Base-by-base conservation (phyloP, 179 eudicot genomes). In the Patellifolia procumbens region DNA sequence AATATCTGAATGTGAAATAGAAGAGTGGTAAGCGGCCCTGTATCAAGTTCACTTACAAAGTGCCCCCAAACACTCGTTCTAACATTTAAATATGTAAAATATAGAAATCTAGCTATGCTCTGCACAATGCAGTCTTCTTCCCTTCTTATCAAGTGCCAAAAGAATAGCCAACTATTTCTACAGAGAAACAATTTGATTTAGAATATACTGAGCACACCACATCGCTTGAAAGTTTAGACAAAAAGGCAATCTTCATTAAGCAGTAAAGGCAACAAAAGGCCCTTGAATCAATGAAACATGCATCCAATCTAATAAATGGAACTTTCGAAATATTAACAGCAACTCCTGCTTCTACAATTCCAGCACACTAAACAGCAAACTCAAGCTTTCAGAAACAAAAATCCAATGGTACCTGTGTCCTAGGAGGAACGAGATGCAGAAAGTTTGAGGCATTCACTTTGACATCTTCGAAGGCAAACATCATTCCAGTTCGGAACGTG, bases 401-500 rank as follows among this genome's bases (percentile, higher is more conserved):
- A n/a, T 37, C 28, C 28, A 37, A 64, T 19, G 28, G 48, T 64
- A 20, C 48, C 48, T 32, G 19, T 0, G 35, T 13, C 53, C 43
- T 51, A 70, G 35, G 71, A 67, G 24, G 49, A 35, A 37, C 13
- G 64, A 63, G 71, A 67, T n/a, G 71, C 71, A 42, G 98, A 93
- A 58, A 89, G 87, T 59, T 85, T 91, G 76, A 93, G 97, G 72
- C 98, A 93, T 75, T 93, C 98, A 72, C 97, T 91, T 69, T 93
- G 95, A 64, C 97, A 93, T 72, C 98, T 85, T 29, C 86, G 45
- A 3, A 93, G 88, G 76, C 98, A 91, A 62, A 90, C 83, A 49
- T 90, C 97, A 65, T 93, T 93, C 98, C 98, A 93, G 78, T 90
- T 87, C 0, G 98, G 98, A 5, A 93, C 98, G 72, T 93, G 98